These are phyloP conservation scores for Leccinum angustisporum DNA, from an alignment of 1,284 basidiomycete species.

Conservation along the genomic window DNA sequence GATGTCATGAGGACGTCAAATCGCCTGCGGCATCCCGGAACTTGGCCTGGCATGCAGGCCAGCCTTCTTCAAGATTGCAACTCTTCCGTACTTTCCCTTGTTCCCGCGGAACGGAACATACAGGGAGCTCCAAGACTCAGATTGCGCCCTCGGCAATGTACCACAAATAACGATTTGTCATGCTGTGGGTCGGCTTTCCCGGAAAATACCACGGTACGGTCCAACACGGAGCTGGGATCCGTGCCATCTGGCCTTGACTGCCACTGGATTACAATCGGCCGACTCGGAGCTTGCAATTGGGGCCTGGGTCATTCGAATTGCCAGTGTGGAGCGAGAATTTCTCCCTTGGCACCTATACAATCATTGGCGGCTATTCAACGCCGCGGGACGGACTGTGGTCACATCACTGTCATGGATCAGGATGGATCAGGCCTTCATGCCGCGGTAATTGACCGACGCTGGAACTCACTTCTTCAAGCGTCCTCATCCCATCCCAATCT, in stretches of 20 bases:
- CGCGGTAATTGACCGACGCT: background rate
- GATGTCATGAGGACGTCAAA: background rate
- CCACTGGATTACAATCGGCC: background rate
- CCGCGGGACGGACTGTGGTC: background rate
- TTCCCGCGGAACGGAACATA: background rate
- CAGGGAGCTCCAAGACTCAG: background rate
- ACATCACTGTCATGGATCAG: background rate
- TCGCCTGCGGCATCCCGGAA: background rate
- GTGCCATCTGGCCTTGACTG: too few relatives aligned
- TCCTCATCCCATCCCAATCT: background rate
- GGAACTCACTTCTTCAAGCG: background rate
- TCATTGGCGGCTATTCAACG: background rate
- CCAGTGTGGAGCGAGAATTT: background rate
- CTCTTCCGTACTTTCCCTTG: background rate
- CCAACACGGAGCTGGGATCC: background rate
- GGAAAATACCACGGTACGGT: background rate
- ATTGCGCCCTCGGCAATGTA: background rate
- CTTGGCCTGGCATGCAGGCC: background rate
- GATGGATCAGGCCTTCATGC: background rate
- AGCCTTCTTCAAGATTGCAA: background rate
- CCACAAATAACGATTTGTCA: background rate
- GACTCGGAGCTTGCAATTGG: background rate
- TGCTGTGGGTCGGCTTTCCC: background rate
- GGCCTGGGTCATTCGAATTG: background rate
- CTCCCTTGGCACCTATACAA: background rate